These are phyloP conservation scores for Polytrichum formosum DNA, from an alignment of 225 moss, liverwort and hornwort genomes.

Conservation along the genomic window DNA sequence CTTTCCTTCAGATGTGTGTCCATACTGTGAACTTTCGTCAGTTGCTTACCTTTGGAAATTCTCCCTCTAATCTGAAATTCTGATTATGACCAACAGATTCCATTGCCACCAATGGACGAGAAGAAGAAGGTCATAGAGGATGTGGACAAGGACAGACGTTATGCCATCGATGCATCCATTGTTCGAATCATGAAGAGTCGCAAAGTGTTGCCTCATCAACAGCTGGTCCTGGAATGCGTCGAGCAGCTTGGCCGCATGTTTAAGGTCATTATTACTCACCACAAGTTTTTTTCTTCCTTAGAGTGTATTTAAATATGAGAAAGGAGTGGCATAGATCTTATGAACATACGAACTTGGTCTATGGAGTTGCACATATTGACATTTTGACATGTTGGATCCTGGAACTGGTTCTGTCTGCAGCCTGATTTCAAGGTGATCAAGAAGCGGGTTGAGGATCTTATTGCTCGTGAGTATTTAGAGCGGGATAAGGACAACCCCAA, in stretches of 20 bases:
- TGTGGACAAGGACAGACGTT: constrained; percentile 98
- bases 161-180: constrained; percentile 98
- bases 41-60: neutral
- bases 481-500: constrained; percentile 99
- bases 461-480: constrained; percentile 93
- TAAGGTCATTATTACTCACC: constrained; percentile 48
- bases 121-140: constrained; percentile 99
- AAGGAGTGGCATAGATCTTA: neutral
- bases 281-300: neutral
- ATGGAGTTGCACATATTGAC: neutral
- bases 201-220: constrained; percentile 90
- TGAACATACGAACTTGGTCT: neutral
- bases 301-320: neutral
- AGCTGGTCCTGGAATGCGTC: constrained; percentile 91
- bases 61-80: neutral
- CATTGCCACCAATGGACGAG: constrained; percentile 95
- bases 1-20: neutral
- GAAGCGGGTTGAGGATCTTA: constrained; percentile 98
- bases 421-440: constrained; percentile 99
- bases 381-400: neutral
- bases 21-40: neutral
- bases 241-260: constrained; percentile 99
- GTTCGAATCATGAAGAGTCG: constrained; percentile 98
- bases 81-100: constrained; percentile 46
- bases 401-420: constrained; percentile 27